A percentile compares a stretch with the other conserved stretches of the same genome.
These are phyloP conservation scores for Hypocreales sp. DNA, from an alignment of 2,329 filamentous ascomycete genomes.

Conservation along the genomic window DNA sequence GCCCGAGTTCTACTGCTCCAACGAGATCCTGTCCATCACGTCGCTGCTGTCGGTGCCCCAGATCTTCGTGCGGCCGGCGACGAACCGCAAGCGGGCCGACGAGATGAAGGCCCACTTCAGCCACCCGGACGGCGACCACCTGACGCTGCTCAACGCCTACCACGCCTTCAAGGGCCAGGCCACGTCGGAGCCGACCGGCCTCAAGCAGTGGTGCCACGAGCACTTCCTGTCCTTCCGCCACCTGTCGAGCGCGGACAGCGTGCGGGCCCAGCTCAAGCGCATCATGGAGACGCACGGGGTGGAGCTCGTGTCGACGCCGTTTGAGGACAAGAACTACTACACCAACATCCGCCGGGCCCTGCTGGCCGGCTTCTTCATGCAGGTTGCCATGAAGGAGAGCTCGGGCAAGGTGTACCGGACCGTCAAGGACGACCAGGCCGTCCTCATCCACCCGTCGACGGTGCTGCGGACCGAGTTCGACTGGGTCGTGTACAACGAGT, in stretches of 20 bases:
- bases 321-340: slow-evolving; percentile 95
- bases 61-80: slow-evolving; percentile 77
- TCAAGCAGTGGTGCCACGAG: slow-evolving; percentile 89
- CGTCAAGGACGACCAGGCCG: slow-evolving; percentile 90
- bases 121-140: slow-evolving; percentile 84
- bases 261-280: slow-evolving; percentile 76
- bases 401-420: slow-evolving; percentile 85
- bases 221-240: slow-evolving; percentile 87
- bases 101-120: slow-evolving; percentile 95
- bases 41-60: slow-evolving; percentile 88
- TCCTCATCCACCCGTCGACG: slow-evolving; percentile 85
- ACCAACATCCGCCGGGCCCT: slow-evolving; percentile 89
- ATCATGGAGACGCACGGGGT: slow-evolving; percentile 93
- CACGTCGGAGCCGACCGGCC: slow-evolving; percentile 44
- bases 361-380: slow-evolving; percentile 97
- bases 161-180: slow-evolving; percentile 80
- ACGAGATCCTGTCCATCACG: slow-evolving; percentile 92
- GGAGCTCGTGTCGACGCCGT: slow-evolving; percentile 75
- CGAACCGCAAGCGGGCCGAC: slow-evolving; percentile 77
- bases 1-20: slow-evolving; percentile 96
- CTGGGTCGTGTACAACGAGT: slow-evolving; percentile 98
- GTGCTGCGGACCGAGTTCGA: slow-evolving; percentile 80
- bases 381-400: slow-evolving; percentile 86
- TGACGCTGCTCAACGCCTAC: slow-evolving; percentile 94
- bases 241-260: slow-evolving; percentile 83